phyloP scores from a whole-genome alignment of 176 grass and related monocot genomes.

The Aegilops sharonensis region DNA sequence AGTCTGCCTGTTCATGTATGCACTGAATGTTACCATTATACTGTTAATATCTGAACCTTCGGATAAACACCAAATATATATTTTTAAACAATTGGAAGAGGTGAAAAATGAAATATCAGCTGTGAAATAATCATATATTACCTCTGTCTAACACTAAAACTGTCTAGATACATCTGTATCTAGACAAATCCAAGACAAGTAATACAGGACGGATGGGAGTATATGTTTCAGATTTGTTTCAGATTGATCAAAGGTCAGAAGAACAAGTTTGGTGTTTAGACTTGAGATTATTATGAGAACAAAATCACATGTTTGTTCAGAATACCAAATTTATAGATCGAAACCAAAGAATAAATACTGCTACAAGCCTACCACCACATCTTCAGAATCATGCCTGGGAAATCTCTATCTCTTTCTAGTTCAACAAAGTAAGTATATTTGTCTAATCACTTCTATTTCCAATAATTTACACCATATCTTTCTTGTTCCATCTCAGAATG shows the following conservation, averaged over 20 bases:
- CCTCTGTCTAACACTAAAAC: too few species aligned
- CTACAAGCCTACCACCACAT: slow-evolving; percentile 27
- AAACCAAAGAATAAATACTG: slow-evolving; percentile 48
- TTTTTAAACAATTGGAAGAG: neutral
- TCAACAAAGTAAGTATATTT: slow-evolving; percentile 15
- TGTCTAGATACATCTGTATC: too few species aligned
- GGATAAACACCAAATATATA: neutral
- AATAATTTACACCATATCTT: slow-evolving; percentile 40
- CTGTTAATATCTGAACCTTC: neutral
- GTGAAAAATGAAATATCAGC: neutral
- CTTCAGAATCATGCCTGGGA: slow-evolving; percentile 20
- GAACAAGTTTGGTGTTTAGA: neutral
- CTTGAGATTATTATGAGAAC: neutral
- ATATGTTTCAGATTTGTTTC: slow-evolving; percentile 5
- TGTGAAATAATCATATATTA: neutral
- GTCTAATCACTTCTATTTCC: neutral
- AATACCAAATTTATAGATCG: slow-evolving; percentile 14
- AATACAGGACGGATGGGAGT: neutral
- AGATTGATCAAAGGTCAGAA: neutral
- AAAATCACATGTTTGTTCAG: slow-evolving; percentile 12
- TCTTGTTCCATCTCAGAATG: slow-evolving; percentile 46
- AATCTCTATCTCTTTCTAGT: slow-evolving; percentile 12
- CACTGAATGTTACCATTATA: neutral
- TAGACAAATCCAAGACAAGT: neutral
- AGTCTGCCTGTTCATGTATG: slow-evolving; percentile 7